Conservation (phyloP, 169 alveolate genomes). For the Plasmodium malariae region DNA sequence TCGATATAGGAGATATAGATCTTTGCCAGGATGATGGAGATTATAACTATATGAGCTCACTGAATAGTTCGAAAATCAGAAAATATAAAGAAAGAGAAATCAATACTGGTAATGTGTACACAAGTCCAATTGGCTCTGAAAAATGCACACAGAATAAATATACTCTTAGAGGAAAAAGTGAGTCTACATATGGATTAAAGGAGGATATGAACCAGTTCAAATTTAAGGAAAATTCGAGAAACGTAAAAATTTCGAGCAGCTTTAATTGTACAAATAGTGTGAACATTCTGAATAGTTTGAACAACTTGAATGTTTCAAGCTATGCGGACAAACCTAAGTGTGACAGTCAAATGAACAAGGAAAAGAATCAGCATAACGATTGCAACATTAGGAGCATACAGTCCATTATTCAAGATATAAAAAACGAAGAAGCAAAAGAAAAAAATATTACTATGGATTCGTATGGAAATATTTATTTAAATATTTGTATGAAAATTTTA, state of each 20-base stretch:
- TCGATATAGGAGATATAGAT: not conserved
- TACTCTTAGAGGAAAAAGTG: too few species aligned
- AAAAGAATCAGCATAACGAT: not conserved
- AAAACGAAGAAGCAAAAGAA: conserved; percentile 70
- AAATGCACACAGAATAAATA: too few species aligned
- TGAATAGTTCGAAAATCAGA: not conserved
- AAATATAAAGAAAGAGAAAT: not conserved
- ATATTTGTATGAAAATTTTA: conserved; percentile 53
- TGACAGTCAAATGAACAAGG: not conserved
- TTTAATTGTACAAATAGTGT: too few species aligned
- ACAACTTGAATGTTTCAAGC: too few species aligned
- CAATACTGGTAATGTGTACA: too few species aligned
- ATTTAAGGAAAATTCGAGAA: too few species aligned
- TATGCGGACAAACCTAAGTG: too few species aligned
- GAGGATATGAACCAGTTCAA: too few species aligned
- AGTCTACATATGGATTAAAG: too few species aligned
- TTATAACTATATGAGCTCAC: not conserved
- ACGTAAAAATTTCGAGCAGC: too few species aligned
- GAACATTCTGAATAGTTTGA: too few species aligned
- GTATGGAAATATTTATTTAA: conserved; percentile 58
- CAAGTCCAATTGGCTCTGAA: too few species aligned
- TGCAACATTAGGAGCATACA: conserved; percentile 28
- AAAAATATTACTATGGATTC: conserved; percentile 60
- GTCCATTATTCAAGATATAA: conserved; percentile 59
- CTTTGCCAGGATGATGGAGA: not conserved